Evolutionary conservation across 768 basidiomycete genomes (phyloP), one percentile per base, ranked within the genome.

Genomic region (Rhizopogon sp.): DNA sequence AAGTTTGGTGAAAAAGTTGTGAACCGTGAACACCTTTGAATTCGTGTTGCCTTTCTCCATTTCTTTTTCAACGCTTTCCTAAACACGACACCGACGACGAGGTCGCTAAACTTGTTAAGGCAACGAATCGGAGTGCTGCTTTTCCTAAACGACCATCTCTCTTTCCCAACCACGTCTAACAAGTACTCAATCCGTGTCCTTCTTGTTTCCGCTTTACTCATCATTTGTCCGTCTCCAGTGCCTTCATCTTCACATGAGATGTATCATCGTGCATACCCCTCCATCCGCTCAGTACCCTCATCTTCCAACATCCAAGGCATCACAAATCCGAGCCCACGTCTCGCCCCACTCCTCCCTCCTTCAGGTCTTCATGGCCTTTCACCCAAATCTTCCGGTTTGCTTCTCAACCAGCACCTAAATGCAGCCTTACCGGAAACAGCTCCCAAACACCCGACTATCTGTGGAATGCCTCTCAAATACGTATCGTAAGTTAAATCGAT

Each of bases 401-500:
- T 69, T 17, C 69, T 72, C 54, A 73, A 72, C 49, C 67, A 70
- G 45, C 60, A 67, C 8, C 65, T 72, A 0, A 63, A 66, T 37
- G 68, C 69, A 10, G 73, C 73, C 14, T 62, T 62, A 4, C 69
- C 64, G 20, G 73, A 71, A 51, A 61, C 46, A 41, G 50, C 56
- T 3, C 50, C 58, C 11, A 72, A 59, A 55, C 58, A 64, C 0
- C 85, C 87, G 0, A 82, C 78, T 11, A 72, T 90, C 57, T 88
- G 76, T 56, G 88, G 88, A 9, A 61, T 90, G 63, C 87, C 87
- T 13, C 73, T 90, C 62, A 90, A 90, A 86, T 90, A 88, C 57
- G 78, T 90, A 11, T 88, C 88, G 87, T 88, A 66, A 74, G 87
- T 77, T 65, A 29, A 39, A 10, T 56, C 31, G 43, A 3, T 43